Base-by-base conservation (phyloP, 306 rosid species). In the Urtica urens region DNA sequence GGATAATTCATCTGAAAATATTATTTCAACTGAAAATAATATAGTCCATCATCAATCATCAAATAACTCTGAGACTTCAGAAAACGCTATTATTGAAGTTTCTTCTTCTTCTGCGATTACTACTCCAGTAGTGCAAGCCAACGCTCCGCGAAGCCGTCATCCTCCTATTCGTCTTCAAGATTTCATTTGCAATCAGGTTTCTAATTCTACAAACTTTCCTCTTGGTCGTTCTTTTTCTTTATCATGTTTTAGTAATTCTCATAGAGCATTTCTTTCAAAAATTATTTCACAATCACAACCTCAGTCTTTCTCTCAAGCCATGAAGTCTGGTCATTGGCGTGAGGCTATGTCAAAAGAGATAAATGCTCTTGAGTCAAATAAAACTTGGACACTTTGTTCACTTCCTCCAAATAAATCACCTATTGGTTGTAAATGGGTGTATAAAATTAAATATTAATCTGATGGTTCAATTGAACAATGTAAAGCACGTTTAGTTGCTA, bases 141-240 rank as follows among this genome's bases (percentile, higher is more conserved):
- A 16, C 29, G 17, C 39, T 50, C 55, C 16, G 20, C n/a, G n/a
- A n/a, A 18, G 17, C 33, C 26, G 11, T 51, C 56, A 13, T 5
- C 56, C 40, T 2, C 28, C 56, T 18, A 3, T 39, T 30, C 56
- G 34, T 31, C 25, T 51, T 16, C 30, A 30, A 25, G 39, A 28
- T 50, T 33, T 28, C 19, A 17, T 50, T 17, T 50, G 41, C 7
- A 50, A 50, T 50, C 55, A 46, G 24, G 56, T 29, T 18, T 29
- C 16, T 50, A 16, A 7, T 7, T 31, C 24, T 16, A 3, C 23
- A 18, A 30, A 16, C 20, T 49, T 2, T 14, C 55, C 38, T 28
- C 12, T 29, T 28, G 33, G n/a, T 28, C n/a, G 20, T 29, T 41
- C 3, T 28, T 18, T 24, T 50, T 41, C 52, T 20, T 56, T 41